Percentiles rank a stretch among this genome's conserved stretches.
Evolutionary conservation across 2,329 filamentous ascomycete genomes (phyloP).

Genomic region (Fusarium sp.): DNA sequence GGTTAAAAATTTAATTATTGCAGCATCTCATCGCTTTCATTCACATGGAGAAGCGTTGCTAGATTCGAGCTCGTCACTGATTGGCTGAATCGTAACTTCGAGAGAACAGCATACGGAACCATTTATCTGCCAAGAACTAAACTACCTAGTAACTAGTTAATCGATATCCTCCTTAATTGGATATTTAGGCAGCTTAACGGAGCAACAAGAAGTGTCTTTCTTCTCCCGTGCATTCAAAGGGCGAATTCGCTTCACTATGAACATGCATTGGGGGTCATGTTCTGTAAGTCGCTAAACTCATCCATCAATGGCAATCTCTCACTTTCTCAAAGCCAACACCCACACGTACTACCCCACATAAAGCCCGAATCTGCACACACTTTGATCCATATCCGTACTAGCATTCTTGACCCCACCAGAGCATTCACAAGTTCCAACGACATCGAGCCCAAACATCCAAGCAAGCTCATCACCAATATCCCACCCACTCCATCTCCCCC

Average conservation of each 20-base stretch:
- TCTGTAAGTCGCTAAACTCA: too few species aligned
- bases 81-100: slow-evolving; percentile 25
- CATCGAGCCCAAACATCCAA: slow-evolving; percentile 26
- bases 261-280: too few species aligned
- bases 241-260: too few species aligned
- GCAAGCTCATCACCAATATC: slow-evolving; percentile 29
- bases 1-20: background rate
- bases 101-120: background rate
- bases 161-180: background rate
- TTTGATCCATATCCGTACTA: slow-evolving; percentile 5
- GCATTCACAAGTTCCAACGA: slow-evolving; percentile 38
- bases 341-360: slow-evolving; percentile 4
- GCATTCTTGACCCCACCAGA: slow-evolving; percentile 34
- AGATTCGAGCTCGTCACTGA: background rate
- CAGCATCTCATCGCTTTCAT: background rate
- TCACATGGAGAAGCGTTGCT: slow-evolving; percentile 12
- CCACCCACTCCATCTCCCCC: slow-evolving; percentile 17
- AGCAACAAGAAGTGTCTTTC: too few species aligned
- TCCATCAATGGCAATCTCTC: slow-evolving; percentile 1
- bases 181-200: too few species aligned
- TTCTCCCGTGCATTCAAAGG: too few species aligned
- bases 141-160: too few species aligned
- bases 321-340: background rate
- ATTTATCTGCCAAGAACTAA: background rate
- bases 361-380: background rate